These are phyloP conservation scores for Ophiosphaerella korrae DNA, from an alignment of 2,329 filamentous ascomycete genomes.

Conservation along the genomic window DNA sequence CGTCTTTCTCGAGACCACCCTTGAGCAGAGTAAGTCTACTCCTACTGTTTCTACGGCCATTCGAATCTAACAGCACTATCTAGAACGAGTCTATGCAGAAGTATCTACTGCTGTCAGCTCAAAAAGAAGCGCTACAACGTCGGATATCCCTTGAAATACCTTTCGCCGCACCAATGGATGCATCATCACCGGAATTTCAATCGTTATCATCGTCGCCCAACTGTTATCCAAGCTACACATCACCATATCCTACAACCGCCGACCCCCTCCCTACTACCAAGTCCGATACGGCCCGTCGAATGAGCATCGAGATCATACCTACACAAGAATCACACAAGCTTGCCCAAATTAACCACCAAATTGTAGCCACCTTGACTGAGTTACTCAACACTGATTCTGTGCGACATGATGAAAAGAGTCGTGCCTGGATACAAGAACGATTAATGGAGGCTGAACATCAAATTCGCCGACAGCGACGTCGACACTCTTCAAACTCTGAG, in stretches of 20 bases:
- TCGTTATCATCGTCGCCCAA: conserved; percentile 43
- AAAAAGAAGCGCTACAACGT: conserved; percentile 48
- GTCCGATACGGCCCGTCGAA: conserved; percentile 16
- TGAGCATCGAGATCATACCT: conserved; percentile 40
- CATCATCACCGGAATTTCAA: conserved; percentile 43
- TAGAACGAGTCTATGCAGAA: conserved; percentile 44
- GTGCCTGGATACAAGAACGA: conserved; percentile 58
- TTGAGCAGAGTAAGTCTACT: conserved; percentile 26
- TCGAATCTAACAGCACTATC: conserved; percentile 14
- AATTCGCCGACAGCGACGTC: conserved; percentile 50
- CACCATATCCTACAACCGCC: conserved; percentile 29
- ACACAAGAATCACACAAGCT: conserved; percentile 52
- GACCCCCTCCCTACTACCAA: conserved; percentile 30
- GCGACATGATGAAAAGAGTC: conserved; percentile 50
- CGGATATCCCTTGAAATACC: conserved; percentile 46
- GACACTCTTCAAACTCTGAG: conserved; percentile 43
- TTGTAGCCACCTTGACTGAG: conserved; percentile 60
- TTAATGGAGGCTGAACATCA: conserved; percentile 61
- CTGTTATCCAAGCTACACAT: conserved; percentile 27
- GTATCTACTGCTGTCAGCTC: conserved; percentile 48
- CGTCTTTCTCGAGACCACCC: conserved; percentile 26
- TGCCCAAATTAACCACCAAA: conserved; percentile 58
- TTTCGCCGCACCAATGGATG: conserved; percentile 37
- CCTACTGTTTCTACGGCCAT: background rate
- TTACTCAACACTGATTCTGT: conserved; percentile 60